These are phyloP conservation scores for Auricularia heimuer DNA, from an alignment of 768 basidiomycete genomes.

Conservation along the genomic window DNA sequence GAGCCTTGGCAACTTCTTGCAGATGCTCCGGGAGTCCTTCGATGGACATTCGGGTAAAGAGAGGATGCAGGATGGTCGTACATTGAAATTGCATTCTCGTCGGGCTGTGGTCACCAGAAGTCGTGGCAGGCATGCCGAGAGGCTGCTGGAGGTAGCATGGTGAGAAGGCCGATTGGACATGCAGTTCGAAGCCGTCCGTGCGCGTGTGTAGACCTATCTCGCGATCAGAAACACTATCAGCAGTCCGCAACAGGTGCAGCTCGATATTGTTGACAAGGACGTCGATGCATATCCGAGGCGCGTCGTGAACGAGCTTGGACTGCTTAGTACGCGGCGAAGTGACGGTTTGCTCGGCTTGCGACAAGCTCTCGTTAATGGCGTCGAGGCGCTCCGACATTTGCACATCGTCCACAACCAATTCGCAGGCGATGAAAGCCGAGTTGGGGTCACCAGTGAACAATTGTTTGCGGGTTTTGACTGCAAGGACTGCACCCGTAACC, in stretches of 20 bases:
- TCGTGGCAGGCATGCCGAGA: constrained; percentile 22
- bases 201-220: constrained; percentile 48
- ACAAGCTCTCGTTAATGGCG: constrained; percentile 34
- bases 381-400: constrained; percentile 37
- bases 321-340: constrained; percentile 14
- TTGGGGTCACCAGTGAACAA: constrained; percentile 49
- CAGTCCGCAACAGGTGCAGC: constrained; percentile 40
- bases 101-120: background rate
- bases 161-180: constrained; percentile 34
- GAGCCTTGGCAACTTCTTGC: constrained; percentile 8
- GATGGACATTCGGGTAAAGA: background rate
- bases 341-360: constrained; percentile 6
- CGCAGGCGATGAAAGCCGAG: constrained; percentile 43
- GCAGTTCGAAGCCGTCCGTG: constrained; percentile 40
- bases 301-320: constrained; percentile 16
- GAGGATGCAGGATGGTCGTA: background rate
- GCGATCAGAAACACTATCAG: constrained; percentile 26
- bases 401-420: constrained; percentile 33
- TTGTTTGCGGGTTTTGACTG: background rate
- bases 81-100: constrained; percentile 32
- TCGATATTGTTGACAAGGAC: constrained; percentile 40
- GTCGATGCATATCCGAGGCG: constrained; percentile 44
- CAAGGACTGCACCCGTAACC: background rate
- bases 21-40: constrained; percentile 1
- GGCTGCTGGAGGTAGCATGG: constrained; percentile 16